Evolutionary conservation across 140 eudicot genomes (phyloP), one percentile per base, ranked within the genome.

Genomic region (Ambrosia hybrid): DNA sequence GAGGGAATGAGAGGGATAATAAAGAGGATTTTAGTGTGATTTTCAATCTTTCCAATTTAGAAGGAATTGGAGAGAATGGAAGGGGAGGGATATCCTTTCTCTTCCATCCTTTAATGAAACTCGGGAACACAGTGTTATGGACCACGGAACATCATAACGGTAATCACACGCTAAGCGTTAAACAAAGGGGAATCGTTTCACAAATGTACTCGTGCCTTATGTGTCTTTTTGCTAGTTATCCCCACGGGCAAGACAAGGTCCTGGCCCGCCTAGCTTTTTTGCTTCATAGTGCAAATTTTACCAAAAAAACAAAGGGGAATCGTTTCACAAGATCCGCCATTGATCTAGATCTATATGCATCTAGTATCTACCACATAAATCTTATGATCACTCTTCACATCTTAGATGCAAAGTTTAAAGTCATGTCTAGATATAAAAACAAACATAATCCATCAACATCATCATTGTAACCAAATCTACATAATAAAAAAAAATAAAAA

Each of bases 381-480:
- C 67, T 52, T 77, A 67, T 34, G 33, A 61, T 21, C 48, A 59
- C 15, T 15, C 51, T 33, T 14, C 13, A 43, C 51, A 67, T 68
- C 30, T 51, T 57, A 67, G 13, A 53, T 36, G n/a, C 65, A 53
- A 60, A 63, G 17, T 38, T 15, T 41, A 8, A 56, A 55, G 14
- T 65, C 58, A 46, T 69, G 49, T 36, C 51, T 13, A 34, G 59
- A 58, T 59, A 49, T 59, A 76, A 58, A 48, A 36, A 7, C 13
- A 14, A 62, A 68, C 10, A 51, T 39, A 51, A 56, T 71, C 45
- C 81, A 77, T 69, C 76, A 76, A 51, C 30, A 69, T 71, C 73
- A 72, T 65, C 63, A 78, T 45, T 68, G 38, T 58, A 58, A 58
- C 33, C 14, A 26, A 57, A 26, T 17, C 15, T 7, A 58, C 33